Percentiles rank a stretch among this genome's conserved stretches.
Evolutionary conservation across 768 basidiomycete species (phyloP).

Genomic region (Pisolithus orientalis): DNA sequence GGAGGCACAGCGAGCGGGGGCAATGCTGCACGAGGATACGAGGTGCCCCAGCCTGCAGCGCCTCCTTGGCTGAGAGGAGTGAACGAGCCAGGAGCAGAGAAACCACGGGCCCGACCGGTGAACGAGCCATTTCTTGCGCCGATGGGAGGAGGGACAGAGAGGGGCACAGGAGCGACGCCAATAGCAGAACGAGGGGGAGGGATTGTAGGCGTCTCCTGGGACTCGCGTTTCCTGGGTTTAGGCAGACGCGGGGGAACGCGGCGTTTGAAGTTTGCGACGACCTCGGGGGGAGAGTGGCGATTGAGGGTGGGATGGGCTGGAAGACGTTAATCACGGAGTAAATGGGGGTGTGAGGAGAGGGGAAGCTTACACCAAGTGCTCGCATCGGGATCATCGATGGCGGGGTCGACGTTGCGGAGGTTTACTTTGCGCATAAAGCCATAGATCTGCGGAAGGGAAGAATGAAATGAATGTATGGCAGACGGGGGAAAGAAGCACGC

Average conservation of each 20-base stretch:
- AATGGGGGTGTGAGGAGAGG: constrained; percentile 11
- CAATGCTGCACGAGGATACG: constrained; percentile 56
- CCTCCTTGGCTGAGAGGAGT: constrained; percentile 60
- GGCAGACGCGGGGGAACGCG: constrained; percentile 91
- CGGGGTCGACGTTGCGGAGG: constrained; percentile 90
- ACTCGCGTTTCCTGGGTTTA: constrained; percentile 77
- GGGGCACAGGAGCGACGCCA: constrained; percentile 60
- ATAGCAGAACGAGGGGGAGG: constrained; percentile 75
- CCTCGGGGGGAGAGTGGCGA: constrained; percentile 83
- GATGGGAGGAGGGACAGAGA: constrained; percentile 51
- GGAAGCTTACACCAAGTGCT: constrained; percentile 87
- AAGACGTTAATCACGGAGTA: constrained; percentile 15
- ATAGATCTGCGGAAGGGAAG: constrained; percentile 64
- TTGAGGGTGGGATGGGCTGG: constrained; percentile 87
- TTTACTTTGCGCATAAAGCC: constrained; percentile 99
- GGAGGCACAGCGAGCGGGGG: constrained; percentile 83
- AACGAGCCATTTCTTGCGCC: constrained; percentile 31
- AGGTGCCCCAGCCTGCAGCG: constrained; percentile 53
- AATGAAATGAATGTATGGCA: constrained; percentile 15
- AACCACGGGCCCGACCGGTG: constrained; percentile 65
- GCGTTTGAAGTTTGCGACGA: constrained; percentile 92
- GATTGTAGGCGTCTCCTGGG: constrained; percentile 58
- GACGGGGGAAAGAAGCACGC: constrained; percentile 33
- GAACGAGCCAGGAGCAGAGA: constrained; percentile 79
- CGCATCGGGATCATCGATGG: constrained; percentile 92